Evolutionary conservation across 306 rosid genomes (phyloP).

Genomic region (Vicia faba): DNA sequence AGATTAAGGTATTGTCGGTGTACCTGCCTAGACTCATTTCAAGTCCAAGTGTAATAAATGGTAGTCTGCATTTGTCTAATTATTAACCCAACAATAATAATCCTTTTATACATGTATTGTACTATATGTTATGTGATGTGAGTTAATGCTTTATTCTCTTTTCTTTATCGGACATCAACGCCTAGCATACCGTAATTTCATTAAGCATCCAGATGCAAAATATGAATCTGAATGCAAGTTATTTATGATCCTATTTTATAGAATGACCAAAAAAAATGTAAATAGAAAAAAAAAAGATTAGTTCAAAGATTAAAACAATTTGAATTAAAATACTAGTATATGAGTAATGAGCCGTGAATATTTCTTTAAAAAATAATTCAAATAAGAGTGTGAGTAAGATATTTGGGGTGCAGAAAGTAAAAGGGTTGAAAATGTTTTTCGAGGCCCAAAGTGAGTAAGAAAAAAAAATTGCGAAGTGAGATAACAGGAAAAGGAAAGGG

Average conservation of each 20-base stretch:
- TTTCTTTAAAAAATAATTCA: neutral
- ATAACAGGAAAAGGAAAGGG: neutral
- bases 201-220: neutral
- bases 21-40: too few relatives aligned
- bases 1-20: too few relatives aligned
- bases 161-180: neutral
- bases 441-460: too few relatives aligned
- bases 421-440: too few relatives aligned
- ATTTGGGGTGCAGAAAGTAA: neutral
- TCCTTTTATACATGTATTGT: too few relatives aligned
- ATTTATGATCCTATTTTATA: neutral
- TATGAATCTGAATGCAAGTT: neutral
- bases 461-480: too few relatives aligned
- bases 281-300: neutral
- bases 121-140: too few relatives aligned
- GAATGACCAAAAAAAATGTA: too few relatives aligned
- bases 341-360: neutral
- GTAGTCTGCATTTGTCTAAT: too few relatives aligned
- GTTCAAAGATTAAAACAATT: neutral
- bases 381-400: neutral
- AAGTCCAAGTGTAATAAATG: too few relatives aligned
- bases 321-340: neutral
- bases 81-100: too few relatives aligned
- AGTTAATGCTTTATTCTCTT: too few relatives aligned
- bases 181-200: neutral